These are phyloP conservation scores for Penicillium ucsense DNA, from an alignment of 495 filamentous ascomycete species.

Conservation along the genomic window DNA sequence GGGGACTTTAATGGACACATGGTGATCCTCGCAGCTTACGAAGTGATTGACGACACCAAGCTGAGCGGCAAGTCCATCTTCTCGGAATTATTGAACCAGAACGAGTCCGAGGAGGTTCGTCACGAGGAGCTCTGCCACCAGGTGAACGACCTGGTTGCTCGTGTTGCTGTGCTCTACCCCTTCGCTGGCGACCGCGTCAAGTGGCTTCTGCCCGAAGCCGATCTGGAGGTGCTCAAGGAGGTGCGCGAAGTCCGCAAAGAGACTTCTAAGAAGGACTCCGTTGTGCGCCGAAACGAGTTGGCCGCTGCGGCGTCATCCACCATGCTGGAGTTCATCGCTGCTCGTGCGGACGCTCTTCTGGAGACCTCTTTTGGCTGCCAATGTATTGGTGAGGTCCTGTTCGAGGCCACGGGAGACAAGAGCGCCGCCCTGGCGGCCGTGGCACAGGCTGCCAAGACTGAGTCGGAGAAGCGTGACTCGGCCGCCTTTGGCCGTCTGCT, in stretches of 20 bases:
- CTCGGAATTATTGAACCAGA: constrained; percentile 66
- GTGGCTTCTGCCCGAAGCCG: constrained; percentile 53
- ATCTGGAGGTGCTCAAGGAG: constrained; percentile 58
- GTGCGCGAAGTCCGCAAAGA: constrained; percentile 64
- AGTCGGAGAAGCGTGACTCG: constrained; percentile 46
- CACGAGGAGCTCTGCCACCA: constrained; percentile 52
- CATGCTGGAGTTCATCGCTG: constrained; percentile 63
- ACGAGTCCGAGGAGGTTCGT: constrained; percentile 43
- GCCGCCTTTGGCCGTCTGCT: constrained; percentile 74
- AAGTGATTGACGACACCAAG: constrained; percentile 89
- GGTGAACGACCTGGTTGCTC: constrained; percentile 59
- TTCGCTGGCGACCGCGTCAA: constrained; percentile 63
- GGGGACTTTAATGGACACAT: constrained; percentile 69
- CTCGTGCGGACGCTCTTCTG: constrained; percentile 55
- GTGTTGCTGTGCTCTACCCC: constrained; percentile 74
- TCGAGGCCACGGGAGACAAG: constrained; percentile 69
- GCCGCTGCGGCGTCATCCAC: constrained; percentile 45
- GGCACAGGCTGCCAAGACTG: constrained; percentile 55
- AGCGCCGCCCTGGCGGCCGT: constrained; percentile 57
- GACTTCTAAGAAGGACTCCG: constrained; percentile 86
- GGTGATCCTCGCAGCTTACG: constrained; percentile 73
- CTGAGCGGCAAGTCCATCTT: constrained; percentile 78
- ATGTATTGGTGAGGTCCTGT: constrained; percentile 71
- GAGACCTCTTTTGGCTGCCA: constrained; percentile 75
- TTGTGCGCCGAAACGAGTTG: constrained; percentile 64